A percentile compares a stretch with the other conserved stretches of the same genome.
Evolutionary conservation across 1,139 yeast species (phyloP).

Genomic region (Yarrowia galli): DNA sequence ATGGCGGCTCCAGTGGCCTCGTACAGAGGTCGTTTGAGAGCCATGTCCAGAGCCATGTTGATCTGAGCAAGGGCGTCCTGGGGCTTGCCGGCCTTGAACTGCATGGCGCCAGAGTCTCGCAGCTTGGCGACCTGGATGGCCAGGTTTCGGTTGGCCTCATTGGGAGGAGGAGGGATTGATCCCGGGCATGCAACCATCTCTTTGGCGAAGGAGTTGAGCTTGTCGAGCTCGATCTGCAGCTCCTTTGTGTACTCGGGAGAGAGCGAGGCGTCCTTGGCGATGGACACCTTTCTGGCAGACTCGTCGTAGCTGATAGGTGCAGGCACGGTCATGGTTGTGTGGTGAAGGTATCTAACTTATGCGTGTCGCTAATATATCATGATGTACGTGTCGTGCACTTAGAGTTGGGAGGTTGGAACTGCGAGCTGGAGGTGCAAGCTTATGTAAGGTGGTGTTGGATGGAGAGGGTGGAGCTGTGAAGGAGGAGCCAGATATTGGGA

Average conservation of each 20-base stretch:
- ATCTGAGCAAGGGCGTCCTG: conserved; percentile 78
- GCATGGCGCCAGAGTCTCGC: conserved; percentile 72
- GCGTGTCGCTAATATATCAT: conserved; percentile 31
- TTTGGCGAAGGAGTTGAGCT: conserved; percentile 66
- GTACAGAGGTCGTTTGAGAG: conserved; percentile 80
- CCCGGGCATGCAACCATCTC: conserved; percentile 66
- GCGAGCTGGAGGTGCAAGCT: conserved; percentile 14
- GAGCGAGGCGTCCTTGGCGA: conserved; percentile 46
- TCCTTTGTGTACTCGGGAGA: conserved; percentile 50
- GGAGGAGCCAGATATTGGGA: too few species aligned
- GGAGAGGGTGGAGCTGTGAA: too few species aligned
- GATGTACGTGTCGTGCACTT: conserved; percentile 27
- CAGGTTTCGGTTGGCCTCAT: conserved; percentile 56
- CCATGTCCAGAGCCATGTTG: conserved; percentile 80
- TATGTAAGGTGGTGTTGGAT: neutral
- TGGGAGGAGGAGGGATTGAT: conserved; percentile 72
- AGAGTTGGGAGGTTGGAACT: conserved; percentile 27
- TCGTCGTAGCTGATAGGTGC: conserved; percentile 48
- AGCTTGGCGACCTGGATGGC: conserved; percentile 74
- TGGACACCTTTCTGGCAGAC: conserved; percentile 48
- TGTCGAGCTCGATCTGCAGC: conserved; percentile 60
- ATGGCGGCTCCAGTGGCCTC: conserved; percentile 82
- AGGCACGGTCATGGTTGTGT: conserved; percentile 32
- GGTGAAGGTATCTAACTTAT: conserved; percentile 16
- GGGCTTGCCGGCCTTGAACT: conserved; percentile 67